Conservation (phyloP, 2,329 filamentous ascomycete species). For the Apiospora saccharicola region DNA sequence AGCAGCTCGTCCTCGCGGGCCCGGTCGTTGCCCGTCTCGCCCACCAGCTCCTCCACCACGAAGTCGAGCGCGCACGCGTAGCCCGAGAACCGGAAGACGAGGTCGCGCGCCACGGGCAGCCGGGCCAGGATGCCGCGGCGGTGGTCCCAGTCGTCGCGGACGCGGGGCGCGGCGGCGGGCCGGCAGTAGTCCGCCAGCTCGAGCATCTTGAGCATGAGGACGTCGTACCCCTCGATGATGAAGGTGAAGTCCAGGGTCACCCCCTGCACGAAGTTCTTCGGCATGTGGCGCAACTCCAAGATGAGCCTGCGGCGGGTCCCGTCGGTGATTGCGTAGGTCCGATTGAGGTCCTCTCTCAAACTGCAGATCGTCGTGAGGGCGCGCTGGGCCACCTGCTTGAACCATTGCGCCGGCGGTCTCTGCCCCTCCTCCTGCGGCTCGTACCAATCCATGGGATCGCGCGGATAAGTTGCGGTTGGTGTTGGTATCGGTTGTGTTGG, state of each 20-base stretch:
- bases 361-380: not conserved
- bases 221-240: not conserved
- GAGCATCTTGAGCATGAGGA: not conserved
- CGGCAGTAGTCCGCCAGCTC: not conserved
- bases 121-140: not conserved
- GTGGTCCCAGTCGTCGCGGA: slow-evolving; percentile 5
- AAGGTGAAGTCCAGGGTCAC: not conserved
- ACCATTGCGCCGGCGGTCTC: not conserved
- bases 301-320: not conserved
- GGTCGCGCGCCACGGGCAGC: not conserved
- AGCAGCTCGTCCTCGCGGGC: not conserved
- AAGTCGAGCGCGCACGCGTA: not conserved
- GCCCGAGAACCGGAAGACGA: not conserved
- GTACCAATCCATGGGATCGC: not conserved
- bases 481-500: not conserved
- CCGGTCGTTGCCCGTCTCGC: not conserved
- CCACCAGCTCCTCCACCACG: not conserved
- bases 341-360: not conserved
- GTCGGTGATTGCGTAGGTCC: not conserved
- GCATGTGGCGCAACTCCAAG: not conserved
- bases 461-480: too few species aligned
- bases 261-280: not conserved
- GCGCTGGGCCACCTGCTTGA: not conserved
- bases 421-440: not conserved
- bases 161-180: not conserved